Percentiles rank a stretch among this genome's conserved stretches.
phyloP scores from a whole-genome alignment of 2,329 filamentous ascomycete species.

The Aspergillus uvarum region DNA sequence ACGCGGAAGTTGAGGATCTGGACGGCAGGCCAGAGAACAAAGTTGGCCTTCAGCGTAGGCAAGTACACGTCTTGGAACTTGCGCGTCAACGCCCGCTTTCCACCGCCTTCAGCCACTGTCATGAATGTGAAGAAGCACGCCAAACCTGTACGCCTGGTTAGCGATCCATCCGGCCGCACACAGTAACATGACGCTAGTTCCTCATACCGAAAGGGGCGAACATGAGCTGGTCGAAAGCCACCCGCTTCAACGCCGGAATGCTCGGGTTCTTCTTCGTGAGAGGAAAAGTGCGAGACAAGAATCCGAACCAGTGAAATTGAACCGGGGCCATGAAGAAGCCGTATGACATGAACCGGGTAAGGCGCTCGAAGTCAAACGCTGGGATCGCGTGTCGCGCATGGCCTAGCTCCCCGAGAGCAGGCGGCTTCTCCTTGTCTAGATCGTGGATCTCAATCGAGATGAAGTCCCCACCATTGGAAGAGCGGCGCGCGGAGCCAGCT shows the following conservation, averaged over 20 bases:
- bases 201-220: slow-evolving; percentile 80
- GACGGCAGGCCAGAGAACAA: slow-evolving; percentile 88
- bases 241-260: slow-evolving; percentile 79
- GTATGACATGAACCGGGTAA: slow-evolving; percentile 95
- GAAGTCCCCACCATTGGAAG: slow-evolving; percentile 61
- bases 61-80: slow-evolving; percentile 95
- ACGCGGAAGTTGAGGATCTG: slow-evolving; percentile 96
- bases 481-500: slow-evolving; percentile 61
- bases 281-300: slow-evolving; percentile 78
- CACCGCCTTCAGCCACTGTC: slow-evolving; percentile 92
- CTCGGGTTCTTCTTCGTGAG: slow-evolving; percentile 75
- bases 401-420: slow-evolving; percentile 64
- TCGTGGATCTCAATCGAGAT: slow-evolving; percentile 87
- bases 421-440: slow-evolving; percentile 75
- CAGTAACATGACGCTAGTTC: neutral
- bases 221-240: slow-evolving; percentile 87
- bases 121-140: slow-evolving; percentile 91
- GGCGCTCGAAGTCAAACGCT: slow-evolving; percentile 90
- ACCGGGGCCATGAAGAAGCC: slow-evolving; percentile 94
- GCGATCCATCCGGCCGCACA: neutral
- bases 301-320: slow-evolving; percentile 94
- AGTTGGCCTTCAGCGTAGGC: slow-evolving; percentile 93
- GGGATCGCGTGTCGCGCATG: slow-evolving; percentile 65
- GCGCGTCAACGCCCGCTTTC: slow-evolving; percentile 70
- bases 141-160: slow-evolving; percentile 55